Percentiles rank a stretch among this genome's conserved stretches.
These are phyloP conservation scores for Citrus inodora DNA, from an alignment of 345 rosid species.

Conservation along the genomic window DNA sequence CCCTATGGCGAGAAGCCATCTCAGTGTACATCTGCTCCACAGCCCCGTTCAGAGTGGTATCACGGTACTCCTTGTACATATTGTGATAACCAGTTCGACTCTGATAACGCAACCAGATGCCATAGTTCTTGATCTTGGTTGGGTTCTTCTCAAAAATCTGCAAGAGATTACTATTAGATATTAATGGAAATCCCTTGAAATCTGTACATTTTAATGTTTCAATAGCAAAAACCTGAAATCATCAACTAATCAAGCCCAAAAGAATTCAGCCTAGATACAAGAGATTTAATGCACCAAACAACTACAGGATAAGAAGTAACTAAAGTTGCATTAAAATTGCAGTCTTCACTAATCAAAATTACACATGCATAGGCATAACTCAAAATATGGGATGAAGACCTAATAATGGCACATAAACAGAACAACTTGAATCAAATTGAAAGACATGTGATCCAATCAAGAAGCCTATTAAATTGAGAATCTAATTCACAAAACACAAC, in stretches of 20 bases:
- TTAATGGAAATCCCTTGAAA: neutral
- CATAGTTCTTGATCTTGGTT: constrained; percentile 35
- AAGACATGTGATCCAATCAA: neutral
- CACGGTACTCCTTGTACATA: constrained; percentile 39
- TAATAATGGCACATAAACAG: neutral
- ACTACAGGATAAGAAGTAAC: neutral
- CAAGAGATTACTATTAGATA: neutral
- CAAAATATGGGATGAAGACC: neutral
- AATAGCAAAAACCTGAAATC: neutral
- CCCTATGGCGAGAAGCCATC: constrained; percentile 42
- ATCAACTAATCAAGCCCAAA: neutral
- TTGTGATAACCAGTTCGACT: constrained; percentile 38
- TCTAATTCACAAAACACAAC: neutral
- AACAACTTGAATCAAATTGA: neutral
- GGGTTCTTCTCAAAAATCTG: constrained; percentile 40
- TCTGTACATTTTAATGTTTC: neutral
- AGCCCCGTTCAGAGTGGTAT: constrained; percentile 33
- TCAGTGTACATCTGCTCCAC: constrained; percentile 41
- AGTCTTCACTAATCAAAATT: neutral
- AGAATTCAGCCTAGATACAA: neutral
- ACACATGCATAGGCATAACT: neutral
- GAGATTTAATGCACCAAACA: neutral
- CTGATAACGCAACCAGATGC: constrained; percentile 37
- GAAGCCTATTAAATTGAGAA: no score
- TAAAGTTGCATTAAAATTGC: neutral